Conservation (phyloP, 257 asterid genomes). For the Solanum ossicruentum region DNA sequence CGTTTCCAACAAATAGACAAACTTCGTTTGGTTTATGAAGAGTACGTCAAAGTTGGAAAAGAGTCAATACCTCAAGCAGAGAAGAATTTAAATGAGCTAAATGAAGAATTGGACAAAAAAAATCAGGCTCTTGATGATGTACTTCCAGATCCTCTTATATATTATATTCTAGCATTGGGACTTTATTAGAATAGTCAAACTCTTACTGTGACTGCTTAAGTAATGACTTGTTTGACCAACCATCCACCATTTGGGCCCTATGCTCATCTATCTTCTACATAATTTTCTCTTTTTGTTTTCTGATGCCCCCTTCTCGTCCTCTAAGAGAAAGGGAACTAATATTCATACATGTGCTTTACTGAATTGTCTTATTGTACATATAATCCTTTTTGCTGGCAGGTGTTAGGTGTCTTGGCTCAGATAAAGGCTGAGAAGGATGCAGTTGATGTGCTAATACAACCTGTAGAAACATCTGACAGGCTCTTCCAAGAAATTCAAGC, state of each 20-base stretch:
- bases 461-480: conserved; percentile 80
- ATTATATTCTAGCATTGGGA: background rate
- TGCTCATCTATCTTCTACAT: background rate
- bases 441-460: conserved; percentile 65
- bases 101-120: conserved; percentile 64
- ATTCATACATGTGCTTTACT: background rate
- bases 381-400: conserved; percentile 27
- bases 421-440: conserved; percentile 73
- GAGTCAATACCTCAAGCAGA: conserved; percentile 74
- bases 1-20: conserved; percentile 84
- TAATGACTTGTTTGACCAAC: background rate
- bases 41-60: conserved; percentile 49
- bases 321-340: background rate
- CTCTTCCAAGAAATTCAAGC: conserved; percentile 57
- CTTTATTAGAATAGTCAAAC: background rate
- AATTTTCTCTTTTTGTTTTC: background rate
- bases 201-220: background rate
- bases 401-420: conserved; percentile 81
- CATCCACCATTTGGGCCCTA: background rate
- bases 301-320: background rate
- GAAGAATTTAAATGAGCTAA: conserved; percentile 49
- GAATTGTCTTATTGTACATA: background rate
- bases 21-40: conserved; percentile 69
- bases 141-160: conserved; percentile 3
- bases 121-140: conserved; percentile 93